Conservation (phyloP, 805 yeast genomes). For the Debaryomyces maramus region DNA sequence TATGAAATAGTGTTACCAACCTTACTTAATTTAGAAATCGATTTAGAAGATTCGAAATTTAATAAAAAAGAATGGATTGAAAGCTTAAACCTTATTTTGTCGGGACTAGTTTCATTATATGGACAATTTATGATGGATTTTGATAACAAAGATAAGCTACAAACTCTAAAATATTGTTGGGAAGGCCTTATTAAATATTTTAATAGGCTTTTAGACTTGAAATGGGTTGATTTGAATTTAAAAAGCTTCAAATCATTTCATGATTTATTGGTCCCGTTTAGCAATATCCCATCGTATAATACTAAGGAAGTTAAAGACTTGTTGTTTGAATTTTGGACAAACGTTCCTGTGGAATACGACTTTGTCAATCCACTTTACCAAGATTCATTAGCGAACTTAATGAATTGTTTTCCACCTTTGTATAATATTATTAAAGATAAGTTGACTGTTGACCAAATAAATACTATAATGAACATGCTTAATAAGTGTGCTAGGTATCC, state of each 20-base stretch:
- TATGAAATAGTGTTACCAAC: constrained; percentile 61
- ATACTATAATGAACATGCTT: constrained; percentile 55
- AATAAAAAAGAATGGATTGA: constrained; percentile 53
- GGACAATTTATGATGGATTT: constrained; percentile 49
- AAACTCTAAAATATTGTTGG: constrained; percentile 45
- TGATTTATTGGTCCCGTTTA: constrained; percentile 43
- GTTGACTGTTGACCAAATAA: constrained; percentile 39
- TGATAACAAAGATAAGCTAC: constrained; percentile 9
- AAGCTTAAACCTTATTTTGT: constrained; percentile 58
- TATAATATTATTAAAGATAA: constrained; percentile 35
- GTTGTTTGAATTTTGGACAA: constrained; percentile 53
- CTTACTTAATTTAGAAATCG: constrained; percentile 33
- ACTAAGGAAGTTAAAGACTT: constrained; percentile 26
- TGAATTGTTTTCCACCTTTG: constrained; percentile 53
- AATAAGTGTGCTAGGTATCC: constrained; percentile 73
- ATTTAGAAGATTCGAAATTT: constrained; percentile 20
- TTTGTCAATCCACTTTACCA: constrained; percentile 53
- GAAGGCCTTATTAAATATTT: constrained; percentile 51
- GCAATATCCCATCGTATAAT: constrained; percentile 4
- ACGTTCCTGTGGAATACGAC: constrained; percentile 40
- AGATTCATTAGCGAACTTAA: constrained; percentile 57
- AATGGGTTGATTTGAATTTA: constrained; percentile 53
- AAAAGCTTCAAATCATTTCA: constrained; percentile 56
- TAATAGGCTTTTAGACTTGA: constrained; percentile 34
- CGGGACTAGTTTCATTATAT: constrained; percentile 66